A percentile compares a stretch with the other conserved stretches of the same genome.
phyloP scores from a whole-genome alignment of 768 basidiomycete genomes.

The Rhodosporidiobolus sp. region DNA sequence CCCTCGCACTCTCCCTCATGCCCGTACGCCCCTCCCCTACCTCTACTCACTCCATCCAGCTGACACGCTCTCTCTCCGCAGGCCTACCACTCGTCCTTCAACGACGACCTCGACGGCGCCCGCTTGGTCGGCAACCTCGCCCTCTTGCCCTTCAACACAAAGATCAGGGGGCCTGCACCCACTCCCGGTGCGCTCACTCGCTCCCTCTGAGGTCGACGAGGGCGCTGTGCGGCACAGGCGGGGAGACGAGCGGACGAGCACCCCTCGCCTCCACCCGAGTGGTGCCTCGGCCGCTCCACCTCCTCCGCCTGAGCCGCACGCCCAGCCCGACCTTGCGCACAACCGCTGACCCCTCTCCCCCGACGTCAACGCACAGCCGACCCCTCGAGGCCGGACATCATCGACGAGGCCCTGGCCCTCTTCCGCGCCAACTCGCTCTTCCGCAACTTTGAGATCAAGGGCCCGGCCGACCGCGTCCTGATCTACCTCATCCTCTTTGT shows the following conservation, averaged over 20 bases:
- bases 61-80: constrained; percentile 46
- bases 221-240: background rate
- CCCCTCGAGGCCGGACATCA: constrained; percentile 73
- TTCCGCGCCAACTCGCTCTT: constrained; percentile 99
- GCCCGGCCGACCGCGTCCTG: constrained; percentile 55
- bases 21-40: background rate
- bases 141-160: constrained; percentile 84
- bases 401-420: constrained; percentile 92
- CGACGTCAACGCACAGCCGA: constrained; percentile 67
- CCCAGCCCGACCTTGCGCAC: background rate
- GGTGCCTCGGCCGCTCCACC: too few species aligned
- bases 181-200: constrained; percentile 52
- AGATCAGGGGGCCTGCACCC: constrained; percentile 87
- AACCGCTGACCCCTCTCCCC: background rate
- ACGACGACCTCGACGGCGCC: constrained; percentile 62
- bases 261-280: background rate
- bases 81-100: constrained; percentile 96
- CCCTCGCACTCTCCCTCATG: background rate
- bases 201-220: background rate
- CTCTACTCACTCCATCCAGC: background rate
- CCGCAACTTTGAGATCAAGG: constrained; percentile 98
- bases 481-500: constrained; percentile 97
- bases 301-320: too few species aligned
- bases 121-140: constrained; percentile 84
- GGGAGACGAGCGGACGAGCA: background rate